Conservation (phyloP, 768 basidiomycete genomes). For the Nidularia sp. region DNA sequence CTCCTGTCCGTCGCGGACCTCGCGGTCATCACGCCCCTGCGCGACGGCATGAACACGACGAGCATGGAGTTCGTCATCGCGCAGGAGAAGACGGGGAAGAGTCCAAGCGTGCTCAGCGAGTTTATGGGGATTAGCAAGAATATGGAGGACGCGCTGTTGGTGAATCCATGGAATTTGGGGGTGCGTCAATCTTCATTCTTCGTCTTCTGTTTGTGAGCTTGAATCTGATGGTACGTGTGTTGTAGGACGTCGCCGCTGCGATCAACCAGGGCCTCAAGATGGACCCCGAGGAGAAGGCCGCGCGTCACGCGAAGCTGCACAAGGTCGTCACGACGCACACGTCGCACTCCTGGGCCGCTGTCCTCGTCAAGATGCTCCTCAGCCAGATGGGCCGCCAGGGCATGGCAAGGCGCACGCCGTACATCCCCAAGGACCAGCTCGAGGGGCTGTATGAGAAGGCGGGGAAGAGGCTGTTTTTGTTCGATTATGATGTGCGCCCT, state of each 20-base stretch:
- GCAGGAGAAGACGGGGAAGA: conserved; percentile 78
- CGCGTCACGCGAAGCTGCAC: conserved; percentile 73
- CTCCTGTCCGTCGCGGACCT: conserved; percentile 90
- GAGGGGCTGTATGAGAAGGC: conserved; percentile 60
- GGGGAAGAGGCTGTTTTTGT: conserved; percentile 83
- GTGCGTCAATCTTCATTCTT: conserved; percentile 35
- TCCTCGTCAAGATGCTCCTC: conserved; percentile 84
- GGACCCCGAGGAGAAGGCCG: conserved; percentile 69
- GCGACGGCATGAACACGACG: conserved; percentile 99
- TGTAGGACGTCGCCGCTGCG: conserved; percentile 79
- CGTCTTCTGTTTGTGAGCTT: neutral
- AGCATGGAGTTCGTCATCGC: conserved; percentile 98
- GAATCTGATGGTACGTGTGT: conserved; percentile 1
- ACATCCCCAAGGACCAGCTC: conserved; percentile 63
- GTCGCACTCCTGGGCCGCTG: conserved; percentile 91
- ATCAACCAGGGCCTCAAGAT: conserved; percentile 88
- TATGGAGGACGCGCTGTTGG: conserved; percentile 84
- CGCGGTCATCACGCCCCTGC: conserved; percentile 89
- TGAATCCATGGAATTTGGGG: conserved; percentile 95
- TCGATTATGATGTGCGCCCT: conserved; percentile 87
- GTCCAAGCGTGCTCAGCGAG: conserved; percentile 89
- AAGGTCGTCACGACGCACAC: conserved; percentile 90
- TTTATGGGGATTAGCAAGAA: conserved; percentile 97
- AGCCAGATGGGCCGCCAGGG: conserved; percentile 76
- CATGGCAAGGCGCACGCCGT: conserved; percentile 81